Conservation (phyloP, 179 eudicot species). For the Nepenthes alata region DNA sequence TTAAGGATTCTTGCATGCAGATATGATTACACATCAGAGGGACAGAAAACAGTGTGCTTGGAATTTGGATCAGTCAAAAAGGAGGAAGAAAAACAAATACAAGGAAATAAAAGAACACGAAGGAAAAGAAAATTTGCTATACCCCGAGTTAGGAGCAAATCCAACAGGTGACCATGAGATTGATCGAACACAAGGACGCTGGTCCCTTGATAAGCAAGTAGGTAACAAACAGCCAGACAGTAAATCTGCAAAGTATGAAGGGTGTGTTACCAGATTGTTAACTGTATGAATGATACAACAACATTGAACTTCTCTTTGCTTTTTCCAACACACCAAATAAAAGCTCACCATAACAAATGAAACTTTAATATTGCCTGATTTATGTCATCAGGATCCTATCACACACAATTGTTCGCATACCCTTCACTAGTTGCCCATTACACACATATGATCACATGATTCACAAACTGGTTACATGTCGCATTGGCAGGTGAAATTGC, state of each 20-base stretch:
- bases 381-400: neutral
- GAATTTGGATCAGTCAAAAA: neutral
- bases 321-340: neutral
- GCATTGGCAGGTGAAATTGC: too few relatives aligned
- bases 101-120: neutral
- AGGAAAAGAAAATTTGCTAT: conserved; percentile 2
- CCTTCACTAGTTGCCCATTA: too few relatives aligned
- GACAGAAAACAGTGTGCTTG: neutral
- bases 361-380: neutral
- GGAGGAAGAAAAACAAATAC: neutral
- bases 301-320: too few relatives aligned
- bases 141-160: conserved; percentile 65
- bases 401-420: neutral
- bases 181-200: conserved; percentile 62
- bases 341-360: neutral
- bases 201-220: conserved; percentile 49
- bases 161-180: conserved; percentile 88
- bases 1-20: neutral
- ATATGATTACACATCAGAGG: neutral
- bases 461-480: too few relatives aligned
- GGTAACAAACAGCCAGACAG: conserved; percentile 53
- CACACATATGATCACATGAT: too few relatives aligned
- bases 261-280: neutral
- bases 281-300: too few relatives aligned
- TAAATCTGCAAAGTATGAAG: conserved; percentile 36